Evolutionary conservation across 164 flowering plant species (phyloP).

Genomic region (Dillenia suffruticosa): DNA sequence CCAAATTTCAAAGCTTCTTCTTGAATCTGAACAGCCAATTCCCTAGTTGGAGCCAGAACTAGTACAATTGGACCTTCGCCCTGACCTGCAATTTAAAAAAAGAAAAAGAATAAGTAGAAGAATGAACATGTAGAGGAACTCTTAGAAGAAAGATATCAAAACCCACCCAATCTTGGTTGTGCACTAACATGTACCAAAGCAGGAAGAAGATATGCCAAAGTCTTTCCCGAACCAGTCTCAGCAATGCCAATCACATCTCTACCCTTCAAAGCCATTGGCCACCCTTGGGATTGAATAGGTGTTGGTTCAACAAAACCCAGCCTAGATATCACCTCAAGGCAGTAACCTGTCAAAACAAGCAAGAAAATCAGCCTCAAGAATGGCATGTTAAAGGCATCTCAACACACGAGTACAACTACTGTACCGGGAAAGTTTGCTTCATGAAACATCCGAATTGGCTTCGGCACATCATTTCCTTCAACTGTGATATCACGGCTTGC

Average conservation of each 20-base stretch:
- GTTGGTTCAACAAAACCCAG: constrained; percentile 96
- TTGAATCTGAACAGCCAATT: constrained; percentile 95
- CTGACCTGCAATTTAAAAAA: constrained; percentile 33
- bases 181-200: constrained; percentile 90
- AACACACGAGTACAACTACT: neutral
- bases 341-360: constrained; percentile 41
- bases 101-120: neutral
- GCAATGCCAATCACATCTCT: constrained; percentile 95
- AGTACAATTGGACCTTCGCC: constrained; percentile 92
- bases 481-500: constrained; percentile 70
- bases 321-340: constrained; percentile 73
- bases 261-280: constrained; percentile 99
- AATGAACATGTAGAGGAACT: neutral
- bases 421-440: constrained; percentile 90
- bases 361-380: neutral
- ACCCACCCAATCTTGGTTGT: constrained; percentile 86
- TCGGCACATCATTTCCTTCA: constrained; percentile 84
- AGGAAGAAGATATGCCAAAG: constrained; percentile 87
- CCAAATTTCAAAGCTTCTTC: constrained; percentile 81
- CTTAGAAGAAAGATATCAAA: neutral
- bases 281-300: constrained; percentile 97
- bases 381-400: neutral
- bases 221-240: constrained; percentile 99
- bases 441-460: constrained; percentile 65
- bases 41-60: constrained; percentile 91